Conservation (phyloP, 228 moss, liverwort and hornwort species). For the Sphagnum fallax region DNA sequence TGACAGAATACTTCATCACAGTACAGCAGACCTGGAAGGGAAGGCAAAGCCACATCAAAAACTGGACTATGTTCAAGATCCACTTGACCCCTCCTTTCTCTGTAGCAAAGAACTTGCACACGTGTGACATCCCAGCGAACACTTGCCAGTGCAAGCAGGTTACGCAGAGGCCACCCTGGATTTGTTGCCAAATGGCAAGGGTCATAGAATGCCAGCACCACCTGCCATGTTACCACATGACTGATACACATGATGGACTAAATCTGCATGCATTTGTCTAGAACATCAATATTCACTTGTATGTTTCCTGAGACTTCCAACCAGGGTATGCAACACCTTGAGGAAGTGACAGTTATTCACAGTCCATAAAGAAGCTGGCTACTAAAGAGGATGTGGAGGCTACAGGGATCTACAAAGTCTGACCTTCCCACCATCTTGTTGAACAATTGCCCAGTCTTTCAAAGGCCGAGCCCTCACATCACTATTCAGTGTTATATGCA, state of each 20-base stretch:
- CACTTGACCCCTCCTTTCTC: constrained; percentile 79
- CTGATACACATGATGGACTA: background rate
- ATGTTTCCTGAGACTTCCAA: too few species aligned
- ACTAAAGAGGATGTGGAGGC: background rate
- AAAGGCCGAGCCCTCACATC: constrained; percentile 52
- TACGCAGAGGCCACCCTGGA: constrained; percentile 97
- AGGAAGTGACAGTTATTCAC: too few species aligned
- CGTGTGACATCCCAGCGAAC: constrained; percentile 70
- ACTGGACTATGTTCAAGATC: constrained; percentile 77
- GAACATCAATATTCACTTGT: too few species aligned
- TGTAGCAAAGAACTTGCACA: constrained; percentile 77
- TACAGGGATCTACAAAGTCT: constrained; percentile 2
- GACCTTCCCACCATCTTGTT: constrained; percentile 84
- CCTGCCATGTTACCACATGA: constrained; percentile 25
- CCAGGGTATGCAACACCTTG: too few species aligned
- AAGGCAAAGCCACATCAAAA: constrained; percentile 60
- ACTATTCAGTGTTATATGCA: constrained; percentile 46
- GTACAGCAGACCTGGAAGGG: constrained; percentile 46
- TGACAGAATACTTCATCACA: too few species aligned
- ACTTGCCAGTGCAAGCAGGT: constrained; percentile 83
- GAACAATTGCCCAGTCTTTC: constrained; percentile 64
- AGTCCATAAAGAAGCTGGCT: too few species aligned
- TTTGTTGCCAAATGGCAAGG: constrained; percentile 79
- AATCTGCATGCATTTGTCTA: background rate
- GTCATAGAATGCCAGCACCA: constrained; percentile 80